A percentile compares a stretch with the other conserved stretches of the same genome.
Evolutionary conservation across 1,139 yeast species (phyloP).

Genomic region (Saccharomyces uvarum): DNA sequence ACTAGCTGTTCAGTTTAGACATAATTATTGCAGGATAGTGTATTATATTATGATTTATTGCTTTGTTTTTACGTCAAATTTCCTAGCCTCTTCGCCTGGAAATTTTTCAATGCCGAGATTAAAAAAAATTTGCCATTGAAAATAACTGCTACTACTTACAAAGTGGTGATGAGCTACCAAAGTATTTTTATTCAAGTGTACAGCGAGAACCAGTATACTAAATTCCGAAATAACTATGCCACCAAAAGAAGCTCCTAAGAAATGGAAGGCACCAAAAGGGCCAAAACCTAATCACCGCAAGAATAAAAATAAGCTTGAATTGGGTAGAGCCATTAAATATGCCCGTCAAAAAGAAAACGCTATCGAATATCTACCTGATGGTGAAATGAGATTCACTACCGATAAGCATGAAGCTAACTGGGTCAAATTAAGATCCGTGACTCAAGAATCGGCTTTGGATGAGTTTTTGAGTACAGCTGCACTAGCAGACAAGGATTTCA

Average conservation of each 20-base stretch:
- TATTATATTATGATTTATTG: neutral
- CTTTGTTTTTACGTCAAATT: neutral
- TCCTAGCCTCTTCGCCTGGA: neutral
- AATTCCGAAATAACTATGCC: slow-evolving; percentile 30
- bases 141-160: neutral
- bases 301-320: slow-evolving; percentile 74
- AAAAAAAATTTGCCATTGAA: neutral
- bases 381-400: slow-evolving; percentile 76
- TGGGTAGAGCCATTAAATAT: slow-evolving; percentile 78
- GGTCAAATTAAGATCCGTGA: slow-evolving; percentile 87
- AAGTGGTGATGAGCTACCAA: neutral
- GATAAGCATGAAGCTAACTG: slow-evolving; percentile 79
- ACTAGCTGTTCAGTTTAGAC: neutral
- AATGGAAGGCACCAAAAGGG: slow-evolving; percentile 74
- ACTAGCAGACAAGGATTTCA: slow-evolving; percentile 90
- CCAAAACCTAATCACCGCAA: slow-evolving; percentile 84
- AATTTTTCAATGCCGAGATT: slow-evolving; percentile 1
- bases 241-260: slow-evolving; percentile 41
- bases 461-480: slow-evolving; percentile 93
- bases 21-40: neutral
- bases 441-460: slow-evolving; percentile 89
- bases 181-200: neutral
- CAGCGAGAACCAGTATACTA: neutral
- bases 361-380: slow-evolving; percentile 70
- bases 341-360: slow-evolving; percentile 63